Evolutionary conservation across 1,284 basidiomycete species (phyloP).

Genomic region (Polyporus tsugae): DNA sequence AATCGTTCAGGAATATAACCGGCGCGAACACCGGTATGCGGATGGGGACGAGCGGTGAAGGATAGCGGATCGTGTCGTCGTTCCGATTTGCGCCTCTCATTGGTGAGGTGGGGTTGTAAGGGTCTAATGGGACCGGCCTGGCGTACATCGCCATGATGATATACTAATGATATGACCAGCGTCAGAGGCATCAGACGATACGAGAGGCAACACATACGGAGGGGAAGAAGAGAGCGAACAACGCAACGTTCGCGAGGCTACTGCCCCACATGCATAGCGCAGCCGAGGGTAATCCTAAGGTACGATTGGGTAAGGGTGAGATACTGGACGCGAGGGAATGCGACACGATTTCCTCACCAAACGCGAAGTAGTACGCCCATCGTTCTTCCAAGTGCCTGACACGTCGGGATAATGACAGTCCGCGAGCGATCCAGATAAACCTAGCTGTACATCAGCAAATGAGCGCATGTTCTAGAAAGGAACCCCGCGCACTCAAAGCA

Average conservation of each 20-base stretch:
- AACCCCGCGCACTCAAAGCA: slow-evolving; percentile 78
- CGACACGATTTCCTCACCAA: slow-evolving; percentile 57
- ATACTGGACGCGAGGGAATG: not conserved
- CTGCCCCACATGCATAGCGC: slow-evolving; percentile 75
- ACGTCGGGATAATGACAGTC: slow-evolving; percentile 69
- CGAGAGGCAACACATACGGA: slow-evolving; percentile 52
- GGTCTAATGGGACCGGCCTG: slow-evolving; percentile 69
- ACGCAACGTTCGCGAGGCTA: slow-evolving; percentile 75
- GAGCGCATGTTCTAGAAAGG: not conserved
- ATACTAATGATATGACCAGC: slow-evolving; percentile 53
- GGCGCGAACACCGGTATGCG: slow-evolving; percentile 77
- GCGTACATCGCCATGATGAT: slow-evolving; percentile 83
- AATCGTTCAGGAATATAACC: slow-evolving; percentile 80
- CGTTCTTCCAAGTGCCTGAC: slow-evolving; percentile 83
- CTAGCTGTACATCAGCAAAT: slow-evolving; percentile 46
- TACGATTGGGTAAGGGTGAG: not conserved
- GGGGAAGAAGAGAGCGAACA: slow-evolving; percentile 84
- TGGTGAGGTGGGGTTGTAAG: slow-evolving; percentile 66
- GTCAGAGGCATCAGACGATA: not conserved
- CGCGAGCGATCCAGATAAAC: slow-evolving; percentile 81
- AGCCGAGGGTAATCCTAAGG: slow-evolving; percentile 66
- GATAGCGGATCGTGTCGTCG: slow-evolving; percentile 59
- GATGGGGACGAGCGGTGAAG: slow-evolving; percentile 79
- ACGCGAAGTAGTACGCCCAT: slow-evolving; percentile 87
- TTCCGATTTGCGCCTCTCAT: slow-evolving; percentile 35